These are phyloP conservation scores for Trichoderma asperelloides DNA, from an alignment of 495 filamentous ascomycete species.

Conservation along the genomic window DNA sequence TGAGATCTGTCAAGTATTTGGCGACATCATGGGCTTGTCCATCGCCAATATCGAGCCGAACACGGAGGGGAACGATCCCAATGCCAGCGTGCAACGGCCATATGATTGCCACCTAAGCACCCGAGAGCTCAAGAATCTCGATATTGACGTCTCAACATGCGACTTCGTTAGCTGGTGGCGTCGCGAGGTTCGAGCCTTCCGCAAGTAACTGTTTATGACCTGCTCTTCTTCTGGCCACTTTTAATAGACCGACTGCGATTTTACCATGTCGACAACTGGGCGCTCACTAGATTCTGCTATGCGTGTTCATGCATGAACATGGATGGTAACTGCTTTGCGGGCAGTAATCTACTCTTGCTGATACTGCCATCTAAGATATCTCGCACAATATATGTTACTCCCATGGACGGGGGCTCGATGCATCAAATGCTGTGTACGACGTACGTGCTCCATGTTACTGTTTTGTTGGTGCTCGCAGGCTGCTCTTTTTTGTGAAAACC, in stretches of 20 bases:
- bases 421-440: background rate
- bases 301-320: too few species aligned
- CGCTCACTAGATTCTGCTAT: background rate
- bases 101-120: slow-evolving; percentile 88
- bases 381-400: background rate
- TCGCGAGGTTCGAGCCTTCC: slow-evolving; percentile 39
- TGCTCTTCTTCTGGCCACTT: background rate
- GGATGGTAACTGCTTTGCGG: too few species aligned
- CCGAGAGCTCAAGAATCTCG: slow-evolving; percentile 62
- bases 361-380: background rate
- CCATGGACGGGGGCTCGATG: background rate
- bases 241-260: background rate
- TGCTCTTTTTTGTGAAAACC: background rate
- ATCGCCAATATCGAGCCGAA: slow-evolving; percentile 63
- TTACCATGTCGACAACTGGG: background rate
- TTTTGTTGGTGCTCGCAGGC: background rate
- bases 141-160: slow-evolving; percentile 64
- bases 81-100: slow-evolving; percentile 65
- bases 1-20: slow-evolving; percentile 74
- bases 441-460: background rate
- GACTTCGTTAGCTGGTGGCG: slow-evolving; percentile 81
- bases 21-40: slow-evolving; percentile 69
- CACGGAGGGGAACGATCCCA: slow-evolving; percentile 67
- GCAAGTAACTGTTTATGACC: slow-evolving; percentile 23
- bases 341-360: too few species aligned